phyloP scores from a whole-genome alignment of 129 eudicot genomes.

The Deinandra increscens region DNA sequence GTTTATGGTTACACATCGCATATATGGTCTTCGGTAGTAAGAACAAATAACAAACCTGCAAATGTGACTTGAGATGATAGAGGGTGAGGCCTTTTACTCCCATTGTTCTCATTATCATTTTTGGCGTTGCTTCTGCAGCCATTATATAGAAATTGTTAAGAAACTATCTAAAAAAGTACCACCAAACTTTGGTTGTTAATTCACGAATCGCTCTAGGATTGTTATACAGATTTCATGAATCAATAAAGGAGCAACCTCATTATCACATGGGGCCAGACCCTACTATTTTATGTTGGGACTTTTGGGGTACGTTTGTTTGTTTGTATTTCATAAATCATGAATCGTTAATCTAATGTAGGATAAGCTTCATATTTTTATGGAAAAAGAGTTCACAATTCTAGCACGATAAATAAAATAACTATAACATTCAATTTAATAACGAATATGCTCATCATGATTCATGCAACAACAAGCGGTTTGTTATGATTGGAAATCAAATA shows the following conservation, averaged over 20 bases:
- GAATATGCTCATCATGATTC: background rate
- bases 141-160: constrained; percentile 19
- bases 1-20: background rate
- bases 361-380: background rate
- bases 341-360: background rate
- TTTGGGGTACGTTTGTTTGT: too few species aligned
- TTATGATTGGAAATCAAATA: background rate
- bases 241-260: too few species aligned
- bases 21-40: background rate
- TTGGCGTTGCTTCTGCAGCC: constrained; percentile 72
- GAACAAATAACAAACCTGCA: constrained; percentile 46
- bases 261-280: too few species aligned
- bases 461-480: background rate
- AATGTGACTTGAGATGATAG: constrained; percentile 77
- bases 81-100: constrained; percentile 80
- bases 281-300: too few species aligned
- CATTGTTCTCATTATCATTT: constrained; percentile 73
- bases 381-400: background rate
- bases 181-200: background rate
- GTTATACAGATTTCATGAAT: background rate
- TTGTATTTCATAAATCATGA: background rate
- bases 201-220: background rate
- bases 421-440: background rate
- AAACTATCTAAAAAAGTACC: constrained; percentile 16
- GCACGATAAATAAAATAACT: constrained; percentile 6